Evolutionary conservation across 805 yeast species (phyloP).

Genomic region (Metschnikowia arizonensis): DNA sequence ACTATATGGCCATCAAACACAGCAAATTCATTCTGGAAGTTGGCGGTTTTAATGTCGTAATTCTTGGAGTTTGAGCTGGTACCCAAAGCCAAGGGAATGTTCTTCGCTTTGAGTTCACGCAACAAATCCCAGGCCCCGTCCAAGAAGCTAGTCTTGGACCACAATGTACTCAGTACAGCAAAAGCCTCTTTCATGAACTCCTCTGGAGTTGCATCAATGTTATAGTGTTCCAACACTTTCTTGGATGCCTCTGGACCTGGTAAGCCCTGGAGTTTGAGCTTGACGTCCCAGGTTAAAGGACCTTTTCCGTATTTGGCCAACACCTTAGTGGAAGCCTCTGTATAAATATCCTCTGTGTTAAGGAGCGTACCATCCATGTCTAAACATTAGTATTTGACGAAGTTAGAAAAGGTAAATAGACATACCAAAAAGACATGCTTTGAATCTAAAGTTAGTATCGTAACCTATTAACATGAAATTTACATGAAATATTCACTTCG

Average conservation of each 20-base stretch:
- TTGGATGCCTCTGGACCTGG: constrained; percentile 78
- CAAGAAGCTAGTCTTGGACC: constrained; percentile 63
- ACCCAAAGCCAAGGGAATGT: constrained; percentile 83
- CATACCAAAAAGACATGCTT: constrained; percentile 72
- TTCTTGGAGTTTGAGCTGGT: constrained; percentile 71
- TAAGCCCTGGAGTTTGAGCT: constrained; percentile 81
- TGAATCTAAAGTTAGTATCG: constrained; percentile 25
- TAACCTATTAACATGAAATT: too few relatives aligned
- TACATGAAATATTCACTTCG: too few relatives aligned
- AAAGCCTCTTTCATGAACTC: constrained; percentile 54
- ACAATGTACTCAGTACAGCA: constrained; percentile 50
- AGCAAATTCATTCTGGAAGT: constrained; percentile 58
- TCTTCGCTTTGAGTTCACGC: constrained; percentile 43
- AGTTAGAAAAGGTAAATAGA: constrained; percentile 10
- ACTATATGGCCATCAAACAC: constrained; percentile 63
- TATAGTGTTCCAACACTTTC: constrained; percentile 60
- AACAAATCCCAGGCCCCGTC: constrained; percentile 84
- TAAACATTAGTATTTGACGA: constrained; percentile 10
- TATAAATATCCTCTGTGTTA: constrained; percentile 89
- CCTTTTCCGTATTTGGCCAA: constrained; percentile 70
- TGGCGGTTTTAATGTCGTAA: constrained; percentile 68
- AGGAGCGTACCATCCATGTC: constrained; percentile 96
- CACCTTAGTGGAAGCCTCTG: constrained; percentile 66
- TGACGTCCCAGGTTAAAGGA: constrained; percentile 85
- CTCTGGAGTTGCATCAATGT: constrained; percentile 55